phyloP scores from a whole-genome alignment of 495 filamentous ascomycete species.

The Aspergillus ellipticus region DNA sequence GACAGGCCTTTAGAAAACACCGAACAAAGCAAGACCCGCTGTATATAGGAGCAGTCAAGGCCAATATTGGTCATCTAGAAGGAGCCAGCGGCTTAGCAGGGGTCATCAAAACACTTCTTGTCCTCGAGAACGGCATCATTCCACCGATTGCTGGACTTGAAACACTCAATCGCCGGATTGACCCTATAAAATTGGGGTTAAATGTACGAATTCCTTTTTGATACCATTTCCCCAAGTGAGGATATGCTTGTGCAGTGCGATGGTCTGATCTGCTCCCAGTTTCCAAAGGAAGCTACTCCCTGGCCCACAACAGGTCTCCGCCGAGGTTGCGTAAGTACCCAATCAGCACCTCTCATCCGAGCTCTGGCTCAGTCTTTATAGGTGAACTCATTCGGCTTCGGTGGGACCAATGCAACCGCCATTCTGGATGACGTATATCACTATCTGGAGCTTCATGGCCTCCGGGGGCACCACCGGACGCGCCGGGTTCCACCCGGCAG shows the following conservation, averaged over 20 bases:
- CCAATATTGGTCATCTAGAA: neutral
- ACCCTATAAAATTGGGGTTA: neutral
- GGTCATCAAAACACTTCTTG: neutral
- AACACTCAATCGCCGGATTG: neutral
- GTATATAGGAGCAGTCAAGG: neutral
- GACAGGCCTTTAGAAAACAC: neutral
- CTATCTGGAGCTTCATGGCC: constrained; percentile 9
- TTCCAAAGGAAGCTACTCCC: constrained; percentile 3
- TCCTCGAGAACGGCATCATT: neutral
- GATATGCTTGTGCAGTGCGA: too few species aligned
- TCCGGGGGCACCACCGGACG: neutral
- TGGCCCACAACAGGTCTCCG: constrained; percentile 27
- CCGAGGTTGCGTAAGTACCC: constrained; percentile 5
- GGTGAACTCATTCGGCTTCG: constrained; percentile 30
- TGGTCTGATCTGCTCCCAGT: neutral
- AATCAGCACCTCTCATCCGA: neutral
- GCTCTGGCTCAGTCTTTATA: neutral
- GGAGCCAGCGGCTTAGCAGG: neutral
- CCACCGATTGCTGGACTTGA: neutral
- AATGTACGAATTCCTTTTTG: neutral
- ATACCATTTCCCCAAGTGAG: too few species aligned
- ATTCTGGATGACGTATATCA: constrained; percentile 30
- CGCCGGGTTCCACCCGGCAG: neutral
- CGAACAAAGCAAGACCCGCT: neutral
- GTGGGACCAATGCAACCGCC: constrained; percentile 21